phyloP scores from a whole-genome alignment of 306 rosid species.

The Sindora glabra region DNA sequence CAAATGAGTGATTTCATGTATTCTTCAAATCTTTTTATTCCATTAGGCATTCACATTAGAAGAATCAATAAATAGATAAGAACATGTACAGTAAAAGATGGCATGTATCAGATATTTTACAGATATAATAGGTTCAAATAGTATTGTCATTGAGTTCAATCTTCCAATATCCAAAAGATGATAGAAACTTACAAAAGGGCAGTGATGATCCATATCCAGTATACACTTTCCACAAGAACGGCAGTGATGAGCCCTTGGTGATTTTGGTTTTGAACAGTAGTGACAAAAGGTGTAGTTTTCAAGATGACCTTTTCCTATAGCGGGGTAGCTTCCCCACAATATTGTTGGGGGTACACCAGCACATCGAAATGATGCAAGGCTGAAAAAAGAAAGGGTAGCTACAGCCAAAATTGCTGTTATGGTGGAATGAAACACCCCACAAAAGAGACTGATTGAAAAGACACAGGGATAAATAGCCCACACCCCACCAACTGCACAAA shows the following conservation, averaged over 20 bases:
- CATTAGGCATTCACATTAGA: background rate
- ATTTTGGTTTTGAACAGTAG: constrained; percentile 85
- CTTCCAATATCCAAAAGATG: constrained; percentile 4
- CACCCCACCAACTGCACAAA: constrained; percentile 81
- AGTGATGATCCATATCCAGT: constrained; percentile 97
- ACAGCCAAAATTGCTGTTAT: constrained; percentile 49
- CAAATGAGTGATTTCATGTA: background rate
- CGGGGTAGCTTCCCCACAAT: constrained; percentile 85
- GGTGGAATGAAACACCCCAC: constrained; percentile 60
- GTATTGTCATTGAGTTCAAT: background rate
- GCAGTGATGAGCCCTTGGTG: constrained; percentile 89
- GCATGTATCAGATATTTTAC: background rate
- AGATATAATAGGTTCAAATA: background rate
- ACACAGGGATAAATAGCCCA: constrained; percentile 69
- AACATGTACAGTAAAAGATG: background rate
- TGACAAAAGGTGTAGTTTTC: constrained; percentile 75
- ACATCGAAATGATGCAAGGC: constrained; percentile 64
- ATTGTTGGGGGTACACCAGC: constrained; percentile 72
- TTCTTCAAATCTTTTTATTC: background rate
- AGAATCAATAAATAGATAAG: background rate
- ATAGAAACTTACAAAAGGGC: constrained; percentile 84
- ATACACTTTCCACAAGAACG: constrained; percentile 76
- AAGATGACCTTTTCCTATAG: constrained; percentile 72
- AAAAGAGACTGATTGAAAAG: constrained; percentile 54
- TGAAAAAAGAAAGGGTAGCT: constrained; percentile 56